Evolutionary conservation across 768 basidiomycete genomes (phyloP).

Genomic region (Tricholomella constricta): DNA sequence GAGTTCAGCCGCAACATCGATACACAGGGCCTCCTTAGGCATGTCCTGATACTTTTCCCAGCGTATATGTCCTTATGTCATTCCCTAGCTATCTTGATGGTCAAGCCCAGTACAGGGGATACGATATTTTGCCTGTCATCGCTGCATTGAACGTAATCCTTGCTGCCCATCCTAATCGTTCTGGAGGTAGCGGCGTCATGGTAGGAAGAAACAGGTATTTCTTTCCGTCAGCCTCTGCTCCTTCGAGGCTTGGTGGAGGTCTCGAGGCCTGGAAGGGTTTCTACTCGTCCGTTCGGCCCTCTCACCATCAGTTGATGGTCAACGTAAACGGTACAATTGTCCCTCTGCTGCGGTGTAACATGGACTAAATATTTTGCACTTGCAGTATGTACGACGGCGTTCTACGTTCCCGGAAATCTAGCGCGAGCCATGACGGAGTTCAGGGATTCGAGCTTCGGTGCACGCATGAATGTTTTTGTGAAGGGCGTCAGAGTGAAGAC

Average conservation of each 20-base stretch:
- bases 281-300: slow-evolving; percentile 60
- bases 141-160: slow-evolving; percentile 68
- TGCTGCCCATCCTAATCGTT: slow-evolving; percentile 53
- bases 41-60: slow-evolving; percentile 30
- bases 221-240: slow-evolving; percentile 46
- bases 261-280: slow-evolving; percentile 59
- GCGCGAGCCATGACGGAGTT: slow-evolving; percentile 63
- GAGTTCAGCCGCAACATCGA: slow-evolving; percentile 51
- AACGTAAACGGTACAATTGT: slow-evolving; percentile 60
- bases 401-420: slow-evolving; percentile 64
- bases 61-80: slow-evolving; percentile 28
- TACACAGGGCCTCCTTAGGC: slow-evolving; percentile 49
- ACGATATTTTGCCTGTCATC: slow-evolving; percentile 59
- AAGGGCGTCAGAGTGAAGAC: slow-evolving; percentile 67
- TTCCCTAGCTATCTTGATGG: slow-evolving; percentile 56
- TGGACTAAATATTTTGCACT: not conserved
- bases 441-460: slow-evolving; percentile 54
- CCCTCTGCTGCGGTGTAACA: not conserved
- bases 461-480: slow-evolving; percentile 60
- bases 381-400: slow-evolving; percentile 59
- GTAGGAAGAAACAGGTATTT: slow-evolving; percentile 71
- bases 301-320: slow-evolving; percentile 60
- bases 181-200: slow-evolving; percentile 59
- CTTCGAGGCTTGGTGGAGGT: slow-evolving; percentile 56
- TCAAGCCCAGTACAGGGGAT: slow-evolving; percentile 49